phyloP scores from a whole-genome alignment of 1,139 yeast species.

The Insectozyma bohioensis region DNA sequence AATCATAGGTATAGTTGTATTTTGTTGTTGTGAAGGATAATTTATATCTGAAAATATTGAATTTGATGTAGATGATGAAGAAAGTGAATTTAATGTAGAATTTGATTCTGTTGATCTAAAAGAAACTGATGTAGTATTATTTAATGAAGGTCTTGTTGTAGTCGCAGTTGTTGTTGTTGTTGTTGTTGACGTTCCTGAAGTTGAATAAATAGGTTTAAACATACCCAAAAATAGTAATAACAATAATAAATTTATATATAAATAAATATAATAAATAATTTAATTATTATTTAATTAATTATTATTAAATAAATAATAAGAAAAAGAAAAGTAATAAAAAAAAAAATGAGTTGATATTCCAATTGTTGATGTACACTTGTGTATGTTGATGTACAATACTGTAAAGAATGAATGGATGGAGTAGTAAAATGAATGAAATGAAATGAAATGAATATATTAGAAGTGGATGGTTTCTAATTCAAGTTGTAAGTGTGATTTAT shows the following conservation, averaged over 20 bases:
- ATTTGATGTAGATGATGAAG: not conserved
- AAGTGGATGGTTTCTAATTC: too few species aligned
- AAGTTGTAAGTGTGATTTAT: too few species aligned
- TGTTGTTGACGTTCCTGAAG: slow-evolving; percentile 1
- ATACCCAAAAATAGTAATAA: not conserved
- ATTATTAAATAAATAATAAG: not conserved
- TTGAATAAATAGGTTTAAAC: not conserved
- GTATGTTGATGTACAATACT: not conserved
- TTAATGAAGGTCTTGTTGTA: not conserved
- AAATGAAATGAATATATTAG: too few species aligned
- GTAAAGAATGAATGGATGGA: not conserved
- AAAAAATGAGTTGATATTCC: too few species aligned
- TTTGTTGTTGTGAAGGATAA: too few species aligned
- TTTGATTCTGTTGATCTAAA: slow-evolving; percentile 2
- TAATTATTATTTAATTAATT: too few species aligned
- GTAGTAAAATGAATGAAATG: too few species aligned
- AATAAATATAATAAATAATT: too few species aligned
- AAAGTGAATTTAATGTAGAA: not conserved
- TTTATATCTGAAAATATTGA: too few species aligned
- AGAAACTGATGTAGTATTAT: not conserved
- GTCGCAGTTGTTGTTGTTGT: slow-evolving; percentile 1
- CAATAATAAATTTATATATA: not conserved
- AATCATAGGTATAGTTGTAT: not conserved
- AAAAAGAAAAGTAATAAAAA: too few species aligned
- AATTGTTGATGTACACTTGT: not conserved